Base-by-base conservation (phyloP, 495 filamentous ascomycete species). In the Penicillium fimorum region DNA sequence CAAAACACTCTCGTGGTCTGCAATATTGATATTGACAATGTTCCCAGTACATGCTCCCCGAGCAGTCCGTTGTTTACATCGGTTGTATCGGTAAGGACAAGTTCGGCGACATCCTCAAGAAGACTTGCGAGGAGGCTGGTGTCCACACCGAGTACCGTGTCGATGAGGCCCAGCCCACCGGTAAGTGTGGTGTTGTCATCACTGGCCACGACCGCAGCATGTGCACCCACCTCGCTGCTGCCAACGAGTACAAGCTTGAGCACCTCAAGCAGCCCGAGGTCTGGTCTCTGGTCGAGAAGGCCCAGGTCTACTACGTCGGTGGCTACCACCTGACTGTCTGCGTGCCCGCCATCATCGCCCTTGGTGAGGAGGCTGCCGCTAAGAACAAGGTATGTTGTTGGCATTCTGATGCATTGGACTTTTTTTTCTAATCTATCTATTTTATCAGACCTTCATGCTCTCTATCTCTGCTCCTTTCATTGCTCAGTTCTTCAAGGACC, bases 381-480 rank as follows among this genome's bases (percentile, higher is more conserved):
- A 85, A 91, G 74, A 87, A 96, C 80, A 97, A 97, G 80, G 80
- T 84, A 63, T 35, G 65, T 60, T 32, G 33, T 6, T 6, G 46
- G 5, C 17, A 29, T 44, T 15, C 15, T 15, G 1, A 46, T 24
- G 33, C 20, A 48, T 30, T 33, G 20, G 38, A 35, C 29, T 29
- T 22, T 32, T 32, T 17, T 20, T 51, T 45, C 58, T 54, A 37
- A 46, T 33, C 53, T 46, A 56, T 32, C 24, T 40, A 20, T 43
- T 50, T 46, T 30, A 44, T 10, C 54, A 86, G 87, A 69, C 82
- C 49, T 96, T 97, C 76, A 84, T 92, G 66, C 84, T 98, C 55
- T 91, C 89, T 55, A 82, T 98, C 38, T 91, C 88, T 38, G 94
- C 94, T 20, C 94, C 95, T 29, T 99, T 97, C 84, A 95, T 99